Percentiles rank a stretch among this genome's conserved stretches.
These are phyloP conservation scores for Alternaria incomplexa DNA, from an alignment of 2,329 filamentous ascomycete genomes.

Conservation along the genomic window DNA sequence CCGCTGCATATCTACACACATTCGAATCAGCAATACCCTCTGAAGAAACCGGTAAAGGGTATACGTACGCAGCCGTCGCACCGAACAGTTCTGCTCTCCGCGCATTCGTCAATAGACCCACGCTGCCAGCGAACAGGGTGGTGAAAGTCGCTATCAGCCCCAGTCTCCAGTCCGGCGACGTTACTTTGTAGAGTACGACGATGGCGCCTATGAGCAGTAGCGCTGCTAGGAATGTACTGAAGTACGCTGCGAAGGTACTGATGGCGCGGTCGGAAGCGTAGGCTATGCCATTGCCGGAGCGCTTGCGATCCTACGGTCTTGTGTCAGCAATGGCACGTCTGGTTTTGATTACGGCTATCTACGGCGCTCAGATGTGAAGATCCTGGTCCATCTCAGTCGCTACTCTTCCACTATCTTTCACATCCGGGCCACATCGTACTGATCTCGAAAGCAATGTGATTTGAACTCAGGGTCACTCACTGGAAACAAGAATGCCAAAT, in stretches of 20 bases:
- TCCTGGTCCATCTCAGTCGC: too few species aligned
- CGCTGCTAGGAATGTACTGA: slow-evolving; percentile 6
- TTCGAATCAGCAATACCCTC: not conserved
- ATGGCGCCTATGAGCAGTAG: slow-evolving; percentile 24
- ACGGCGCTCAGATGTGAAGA: too few species aligned
- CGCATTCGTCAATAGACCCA: slow-evolving; percentile 21
- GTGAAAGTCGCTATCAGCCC: slow-evolving; percentile 17
- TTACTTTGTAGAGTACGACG: slow-evolving; percentile 15
- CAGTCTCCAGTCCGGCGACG: slow-evolving; percentile 6
- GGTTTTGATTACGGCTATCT: too few species aligned
- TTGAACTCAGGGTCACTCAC: too few species aligned
- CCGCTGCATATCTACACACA: slow-evolving; percentile 19
- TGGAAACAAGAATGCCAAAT: slow-evolving; percentile 19
- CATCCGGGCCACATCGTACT: too few species aligned
- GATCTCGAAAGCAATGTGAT: too few species aligned
- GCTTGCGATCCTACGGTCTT: slow-evolving; percentile 14
- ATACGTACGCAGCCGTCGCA: slow-evolving; percentile 14
- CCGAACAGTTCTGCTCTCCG: slow-evolving; percentile 23
- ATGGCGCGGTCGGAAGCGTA: slow-evolving; percentile 20
- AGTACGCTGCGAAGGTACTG: slow-evolving; percentile 6
- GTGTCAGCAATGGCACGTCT: too few species aligned
- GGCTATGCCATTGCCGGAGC: slow-evolving; percentile 10
- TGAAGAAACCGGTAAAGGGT: too few species aligned
- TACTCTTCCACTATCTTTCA: too few species aligned
- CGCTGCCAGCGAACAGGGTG: slow-evolving; percentile 20